Conservation (phyloP, 768 basidiomycete genomes). For the Lactarius hengduanensis region DNA sequence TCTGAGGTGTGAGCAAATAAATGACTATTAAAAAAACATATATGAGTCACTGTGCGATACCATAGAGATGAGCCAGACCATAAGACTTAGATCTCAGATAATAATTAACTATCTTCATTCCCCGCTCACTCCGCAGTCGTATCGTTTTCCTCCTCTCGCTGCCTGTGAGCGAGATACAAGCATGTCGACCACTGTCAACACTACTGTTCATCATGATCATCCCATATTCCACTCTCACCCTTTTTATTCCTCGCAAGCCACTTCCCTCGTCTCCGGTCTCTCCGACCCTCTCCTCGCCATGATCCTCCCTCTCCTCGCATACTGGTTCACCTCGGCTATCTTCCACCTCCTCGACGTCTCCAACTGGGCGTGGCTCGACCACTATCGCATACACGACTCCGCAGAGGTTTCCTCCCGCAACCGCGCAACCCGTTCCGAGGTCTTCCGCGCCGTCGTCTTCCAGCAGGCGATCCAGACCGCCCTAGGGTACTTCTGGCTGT, state of each 20-base stretch:
- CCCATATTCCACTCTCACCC: conserved; percentile 36
- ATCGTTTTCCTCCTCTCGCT: too few species aligned
- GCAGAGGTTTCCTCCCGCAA: conserved; percentile 75
- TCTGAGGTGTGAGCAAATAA: not conserved
- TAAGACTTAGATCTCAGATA: too few species aligned
- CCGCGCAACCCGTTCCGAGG: conserved; percentile 64
- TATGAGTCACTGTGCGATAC: too few species aligned
- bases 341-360: conserved; percentile 85
- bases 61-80: too few species aligned
- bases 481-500: conserved; percentile 68
- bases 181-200: conserved; percentile 3
- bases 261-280: conserved; percentile 51
- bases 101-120: not conserved
- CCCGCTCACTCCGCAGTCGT: not conserved
- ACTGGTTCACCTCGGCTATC: conserved; percentile 79
- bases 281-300: conserved; percentile 74
- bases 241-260: conserved; percentile 53
- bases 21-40: not conserved
- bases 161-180: not conserved
- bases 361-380: conserved; percentile 73
- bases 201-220: not conserved
- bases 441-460: conserved; percentile 75
- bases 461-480: conserved; percentile 86
- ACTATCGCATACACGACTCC: conserved; percentile 86
- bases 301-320: conserved; percentile 71